phyloP scores from a whole-genome alignment of 768 basidiomycete species.

The Leccinellum luteum region DNA sequence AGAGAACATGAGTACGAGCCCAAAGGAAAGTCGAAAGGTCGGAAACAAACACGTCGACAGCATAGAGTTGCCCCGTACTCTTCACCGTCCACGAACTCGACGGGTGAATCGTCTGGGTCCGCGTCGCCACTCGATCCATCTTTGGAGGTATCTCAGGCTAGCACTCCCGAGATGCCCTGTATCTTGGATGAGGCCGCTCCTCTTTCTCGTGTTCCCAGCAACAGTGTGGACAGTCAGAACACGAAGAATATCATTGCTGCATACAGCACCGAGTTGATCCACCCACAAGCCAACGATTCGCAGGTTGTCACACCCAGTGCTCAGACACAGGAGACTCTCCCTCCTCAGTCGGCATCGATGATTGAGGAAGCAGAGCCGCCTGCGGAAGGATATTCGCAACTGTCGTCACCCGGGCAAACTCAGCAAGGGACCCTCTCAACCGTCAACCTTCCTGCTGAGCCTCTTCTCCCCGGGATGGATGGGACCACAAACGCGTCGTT shows the following conservation, averaged over 20 bases:
- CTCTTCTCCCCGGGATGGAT: neutral
- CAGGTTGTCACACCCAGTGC: neutral
- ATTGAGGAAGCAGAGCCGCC: neutral
- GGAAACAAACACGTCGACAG: neutral
- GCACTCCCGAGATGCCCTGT: neutral
- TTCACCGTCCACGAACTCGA: neutral
- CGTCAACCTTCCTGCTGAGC: neutral
- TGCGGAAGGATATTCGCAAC: neutral
- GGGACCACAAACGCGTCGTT: neutral
- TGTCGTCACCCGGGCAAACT: neutral
- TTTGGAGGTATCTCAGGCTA: neutral
- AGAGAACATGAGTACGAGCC: conserved; percentile 17
- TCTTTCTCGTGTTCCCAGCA: neutral
- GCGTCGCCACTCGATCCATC: neutral
- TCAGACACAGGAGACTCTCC: neutral
- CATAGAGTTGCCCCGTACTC: conserved; percentile 6
- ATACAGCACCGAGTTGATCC: neutral
- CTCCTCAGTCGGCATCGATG: neutral
- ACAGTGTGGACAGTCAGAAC: neutral
- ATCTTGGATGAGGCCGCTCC: neutral
- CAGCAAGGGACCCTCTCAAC: neutral
- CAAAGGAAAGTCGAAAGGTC: neutral
- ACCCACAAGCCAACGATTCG: neutral
- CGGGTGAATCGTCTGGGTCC: neutral
- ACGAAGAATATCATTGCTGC: neutral